Evolutionary conservation across 148 eudicot genomes (phyloP).

Genomic region (Suaeda aralocaspica): DNA sequence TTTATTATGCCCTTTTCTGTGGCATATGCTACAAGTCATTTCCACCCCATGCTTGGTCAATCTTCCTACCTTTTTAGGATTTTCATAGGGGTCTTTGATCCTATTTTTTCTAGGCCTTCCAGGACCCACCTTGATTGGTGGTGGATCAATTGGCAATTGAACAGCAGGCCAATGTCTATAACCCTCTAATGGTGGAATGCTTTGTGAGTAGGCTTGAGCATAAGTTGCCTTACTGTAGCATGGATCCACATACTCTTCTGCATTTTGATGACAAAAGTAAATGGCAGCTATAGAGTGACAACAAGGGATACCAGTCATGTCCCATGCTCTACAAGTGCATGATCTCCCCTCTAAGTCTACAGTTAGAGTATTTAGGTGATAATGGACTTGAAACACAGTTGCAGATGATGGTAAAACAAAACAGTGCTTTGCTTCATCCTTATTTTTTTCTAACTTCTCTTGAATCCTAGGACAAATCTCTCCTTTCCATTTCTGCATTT

Average conservation of each 20-base stretch:
- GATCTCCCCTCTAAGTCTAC: not conserved
- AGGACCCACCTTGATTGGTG: not conserved
- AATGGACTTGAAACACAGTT: not conserved
- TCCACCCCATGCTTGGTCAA: not conserved
- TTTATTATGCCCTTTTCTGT: not conserved
- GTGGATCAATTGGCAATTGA: not conserved
- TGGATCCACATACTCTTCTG: not conserved
- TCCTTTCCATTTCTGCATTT: not conserved
- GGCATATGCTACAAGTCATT: not conserved
- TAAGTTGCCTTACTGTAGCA: too few relatives aligned
- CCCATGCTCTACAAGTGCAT: not conserved
- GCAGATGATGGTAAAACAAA: not conserved
- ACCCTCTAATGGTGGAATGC: not conserved
- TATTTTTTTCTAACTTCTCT: too few relatives aligned
- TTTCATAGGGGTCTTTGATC: not conserved
- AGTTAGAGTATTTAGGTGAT: not conserved
- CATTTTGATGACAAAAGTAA: not conserved
- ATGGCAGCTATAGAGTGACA: not conserved
- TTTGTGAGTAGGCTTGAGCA: too few relatives aligned
- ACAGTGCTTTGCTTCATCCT: too few relatives aligned
- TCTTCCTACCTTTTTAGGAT: not conserved
- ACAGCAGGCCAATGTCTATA: not conserved
- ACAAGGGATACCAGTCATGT: not conserved
- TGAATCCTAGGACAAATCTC: not conserved
- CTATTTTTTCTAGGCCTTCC: not conserved